A percentile compares a stretch with the other conserved stretches of the same genome.
Conservation (phyloP, 208 protist genomes). For the Trypanosomatidae sp. region DNA sequence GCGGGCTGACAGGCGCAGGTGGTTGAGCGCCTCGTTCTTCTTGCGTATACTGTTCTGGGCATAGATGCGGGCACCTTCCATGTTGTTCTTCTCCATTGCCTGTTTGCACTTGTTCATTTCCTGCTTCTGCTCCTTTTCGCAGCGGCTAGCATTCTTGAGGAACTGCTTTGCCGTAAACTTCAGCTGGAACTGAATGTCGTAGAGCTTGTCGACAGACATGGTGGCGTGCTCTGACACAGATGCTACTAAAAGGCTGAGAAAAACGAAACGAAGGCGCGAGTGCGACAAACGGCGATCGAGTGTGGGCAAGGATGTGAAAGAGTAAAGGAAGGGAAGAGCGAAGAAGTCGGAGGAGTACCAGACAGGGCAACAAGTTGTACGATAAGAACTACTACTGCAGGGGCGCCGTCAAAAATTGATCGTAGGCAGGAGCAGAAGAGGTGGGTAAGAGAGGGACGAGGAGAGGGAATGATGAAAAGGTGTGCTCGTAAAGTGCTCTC, state of each 20-base stretch:
- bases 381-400: not conserved
- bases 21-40: slow-evolving; percentile 97
- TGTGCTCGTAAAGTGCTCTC: not conserved
- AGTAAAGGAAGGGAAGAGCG: not conserved
- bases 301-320: not conserved
- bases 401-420: not conserved
- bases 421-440: not conserved
- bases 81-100: slow-evolving; percentile 97
- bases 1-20: slow-evolving; percentile 94
- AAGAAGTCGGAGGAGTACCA: not conserved
- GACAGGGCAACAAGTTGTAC: not conserved
- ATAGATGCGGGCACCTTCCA: slow-evolving; percentile 97
- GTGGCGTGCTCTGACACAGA: not conserved
- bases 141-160: slow-evolving; percentile 79
- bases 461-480: not conserved
- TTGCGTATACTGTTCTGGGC: slow-evolving; percentile 98
- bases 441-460: not conserved
- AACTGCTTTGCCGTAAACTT: slow-evolving; percentile 97
- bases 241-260: not conserved
- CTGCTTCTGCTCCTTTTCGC: slow-evolving; percentile 93
- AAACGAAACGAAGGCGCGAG: slow-evolving; percentile 1
- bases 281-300: not conserved
- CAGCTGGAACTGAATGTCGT: slow-evolving; percentile 95
- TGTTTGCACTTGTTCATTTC: slow-evolving; percentile 93
- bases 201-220: slow-evolving; percentile 82